Conservation (phyloP, 768 basidiomycete genomes). For the Calvatia gigantea region DNA sequence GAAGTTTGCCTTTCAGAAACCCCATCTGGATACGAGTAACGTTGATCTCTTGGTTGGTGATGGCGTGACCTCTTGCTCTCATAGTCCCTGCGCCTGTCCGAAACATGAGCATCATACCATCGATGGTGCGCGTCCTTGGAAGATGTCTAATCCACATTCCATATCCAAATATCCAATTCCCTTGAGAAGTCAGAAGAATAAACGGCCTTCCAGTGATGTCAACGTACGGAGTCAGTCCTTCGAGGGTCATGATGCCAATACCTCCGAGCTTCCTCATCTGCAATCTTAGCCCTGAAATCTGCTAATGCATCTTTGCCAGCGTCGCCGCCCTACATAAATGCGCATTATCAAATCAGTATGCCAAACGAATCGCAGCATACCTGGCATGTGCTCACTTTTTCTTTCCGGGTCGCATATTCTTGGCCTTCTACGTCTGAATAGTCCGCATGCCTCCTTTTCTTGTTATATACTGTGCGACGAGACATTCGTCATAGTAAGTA, state of each 20-base stretch:
- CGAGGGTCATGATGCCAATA: background rate
- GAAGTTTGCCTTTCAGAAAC: background rate
- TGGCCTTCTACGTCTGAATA: background rate
- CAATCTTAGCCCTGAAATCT: conserved; percentile 4
- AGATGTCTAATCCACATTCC: background rate
- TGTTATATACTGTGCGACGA: background rate
- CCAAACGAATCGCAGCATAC: background rate
- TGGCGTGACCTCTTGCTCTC: background rate
- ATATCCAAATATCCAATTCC: background rate
- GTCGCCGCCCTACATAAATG: background rate
- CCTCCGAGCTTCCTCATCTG: background rate
- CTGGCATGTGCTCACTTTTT: background rate
- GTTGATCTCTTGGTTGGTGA: background rate
- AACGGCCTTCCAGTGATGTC: background rate
- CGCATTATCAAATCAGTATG: background rate
- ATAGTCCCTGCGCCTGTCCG: background rate
- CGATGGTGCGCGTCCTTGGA: background rate
- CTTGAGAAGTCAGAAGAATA: conserved; percentile 3
- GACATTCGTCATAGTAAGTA: background rate
- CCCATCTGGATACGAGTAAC: background rate
- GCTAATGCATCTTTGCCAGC: background rate
- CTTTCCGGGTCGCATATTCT: background rate
- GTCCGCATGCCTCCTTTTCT: conserved; percentile 3
- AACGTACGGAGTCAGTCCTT: background rate
- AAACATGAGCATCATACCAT: background rate